Base-by-base conservation (phyloP, 208 protist species). In the Trypanosoma grayi region DNA sequence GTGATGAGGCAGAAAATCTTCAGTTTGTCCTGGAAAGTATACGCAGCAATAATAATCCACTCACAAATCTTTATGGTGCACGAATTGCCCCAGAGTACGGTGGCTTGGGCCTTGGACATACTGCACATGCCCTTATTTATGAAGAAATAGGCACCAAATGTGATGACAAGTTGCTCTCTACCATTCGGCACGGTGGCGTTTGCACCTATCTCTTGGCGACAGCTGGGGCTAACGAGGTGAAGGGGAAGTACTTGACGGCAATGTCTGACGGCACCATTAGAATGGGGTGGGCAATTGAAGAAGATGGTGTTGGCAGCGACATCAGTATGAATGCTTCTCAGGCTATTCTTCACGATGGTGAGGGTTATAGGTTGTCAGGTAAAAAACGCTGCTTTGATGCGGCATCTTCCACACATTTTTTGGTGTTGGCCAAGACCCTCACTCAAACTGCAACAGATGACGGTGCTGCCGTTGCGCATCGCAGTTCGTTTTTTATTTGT, bases 21-120 rank as follows among this genome's bases (percentile, higher is more conserved):
- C 78, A 91, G 58, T 78, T 74, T 4, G 59, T 91, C 8, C 81
- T 92, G 50, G 83, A 89, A 66, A 77, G 88, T 60, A 73, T 95
- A 61, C 79, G 80, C 44, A 80, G 44, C 2, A 66, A 65, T 51
- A 77, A 84, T 43, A 90, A 85, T 60, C 73, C 77, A 27, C 66
- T 88, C 34, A 33, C 79, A 68, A 63, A 73, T 77, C 31, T 72
- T 73, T 67, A 66, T 44, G 89, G 89, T 36, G 70, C 81, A 18
- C 77, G 79, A 22, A 90, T 95, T 63, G 78, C 85, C 0, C 64
- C 73, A 20, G 85, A 95, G 53, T 95, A 95, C 53, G 89, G 89
- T 30, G 89, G 89, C 3, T 73, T 95, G 1, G 85, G 79, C 11
- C 73, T 95, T 14, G 73, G 83, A 2, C 74, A 95, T 60, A 91